These are phyloP conservation scores for Vairimorpha ceranae DNA, from an alignment of 371 early-diverging fungal genomes.

Conservation along the genomic window DNA sequence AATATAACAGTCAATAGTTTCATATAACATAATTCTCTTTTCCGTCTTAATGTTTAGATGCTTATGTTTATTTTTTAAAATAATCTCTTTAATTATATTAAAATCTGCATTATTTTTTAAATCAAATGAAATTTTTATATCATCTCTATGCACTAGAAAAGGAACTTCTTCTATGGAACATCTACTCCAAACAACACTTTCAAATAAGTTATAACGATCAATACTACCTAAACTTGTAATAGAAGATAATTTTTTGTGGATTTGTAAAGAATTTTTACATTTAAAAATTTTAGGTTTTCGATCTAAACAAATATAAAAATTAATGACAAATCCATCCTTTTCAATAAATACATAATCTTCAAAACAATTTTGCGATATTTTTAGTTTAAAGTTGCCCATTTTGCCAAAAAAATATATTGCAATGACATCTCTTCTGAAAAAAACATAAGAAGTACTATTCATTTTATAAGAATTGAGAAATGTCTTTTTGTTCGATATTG, in stretches of 20 bases:
- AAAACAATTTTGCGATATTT: background rate
- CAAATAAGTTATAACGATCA: background rate
- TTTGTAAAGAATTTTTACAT: background rate
- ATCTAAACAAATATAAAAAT: constrained; percentile 5
- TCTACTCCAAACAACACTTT: background rate
- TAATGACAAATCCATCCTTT: background rate
- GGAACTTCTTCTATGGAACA: background rate
- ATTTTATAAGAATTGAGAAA: background rate
- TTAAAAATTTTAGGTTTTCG: background rate
- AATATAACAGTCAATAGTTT: background rate
- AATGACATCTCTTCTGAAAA: background rate
- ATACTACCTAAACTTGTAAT: background rate
- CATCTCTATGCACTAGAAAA: constrained; percentile 8
- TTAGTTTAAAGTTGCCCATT: background rate
- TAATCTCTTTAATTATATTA: too few relatives aligned
- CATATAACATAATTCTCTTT: background rate
- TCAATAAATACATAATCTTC: background rate
- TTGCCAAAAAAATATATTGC: background rate
- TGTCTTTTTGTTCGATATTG: background rate
- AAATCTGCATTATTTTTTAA: background rate
- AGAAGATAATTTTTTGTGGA: background rate
- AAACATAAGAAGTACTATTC: background rate
- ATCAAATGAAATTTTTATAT: background rate
- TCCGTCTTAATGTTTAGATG: background rate
- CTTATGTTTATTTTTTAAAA: too few relatives aligned